Percentiles rank a stretch among this genome's conserved stretches.
phyloP scores from a whole-genome alignment of 164 flowering plant genomes.

The Liquidambar formosana region DNA sequence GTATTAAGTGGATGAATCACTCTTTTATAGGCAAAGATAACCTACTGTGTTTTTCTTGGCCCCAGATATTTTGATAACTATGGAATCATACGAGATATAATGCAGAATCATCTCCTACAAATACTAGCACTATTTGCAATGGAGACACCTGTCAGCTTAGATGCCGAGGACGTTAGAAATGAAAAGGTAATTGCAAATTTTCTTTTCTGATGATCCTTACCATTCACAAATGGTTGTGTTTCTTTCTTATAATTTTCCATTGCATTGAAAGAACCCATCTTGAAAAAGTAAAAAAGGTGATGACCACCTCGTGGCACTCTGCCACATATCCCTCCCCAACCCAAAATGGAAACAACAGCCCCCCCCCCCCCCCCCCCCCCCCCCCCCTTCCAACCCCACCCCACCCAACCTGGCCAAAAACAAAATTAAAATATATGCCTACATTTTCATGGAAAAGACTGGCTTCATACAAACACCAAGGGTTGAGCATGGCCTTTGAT shows the following conservation, averaged over 20 bases:
- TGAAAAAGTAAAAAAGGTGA: too few relatives aligned
- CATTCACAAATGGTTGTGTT: not conserved
- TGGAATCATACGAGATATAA: conserved; percentile 89
- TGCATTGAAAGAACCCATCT: too few relatives aligned
- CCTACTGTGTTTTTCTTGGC: conserved; percentile 4
- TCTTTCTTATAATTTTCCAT: not conserved
- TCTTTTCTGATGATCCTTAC: too few relatives aligned
- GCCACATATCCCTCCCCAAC: not conserved
- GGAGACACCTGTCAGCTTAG: conserved; percentile 95
- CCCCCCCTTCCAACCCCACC: too few relatives aligned
- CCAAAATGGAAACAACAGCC: not conserved
- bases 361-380: too few relatives aligned
- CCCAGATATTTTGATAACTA: conserved; percentile 73
- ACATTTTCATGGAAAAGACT: not conserved
- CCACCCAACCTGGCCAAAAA: too few relatives aligned
- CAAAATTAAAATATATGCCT: too few relatives aligned
- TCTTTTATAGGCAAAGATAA: not conserved
- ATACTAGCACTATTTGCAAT: conserved; percentile 84
- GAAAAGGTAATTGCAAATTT: conserved; percentile 60
- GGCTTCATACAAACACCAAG: not conserved
- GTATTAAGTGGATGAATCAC: not conserved
- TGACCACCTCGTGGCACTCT: too few relatives aligned
- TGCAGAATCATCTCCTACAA: conserved; percentile 93
- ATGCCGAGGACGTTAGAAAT: conserved; percentile 87
- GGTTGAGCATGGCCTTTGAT: not conserved